A percentile compares a stretch with the other conserved stretches of the same genome.
phyloP scores from a whole-genome alignment of 2,329 filamentous ascomycete species.

The Atkinsonella hypoxylon region DNA sequence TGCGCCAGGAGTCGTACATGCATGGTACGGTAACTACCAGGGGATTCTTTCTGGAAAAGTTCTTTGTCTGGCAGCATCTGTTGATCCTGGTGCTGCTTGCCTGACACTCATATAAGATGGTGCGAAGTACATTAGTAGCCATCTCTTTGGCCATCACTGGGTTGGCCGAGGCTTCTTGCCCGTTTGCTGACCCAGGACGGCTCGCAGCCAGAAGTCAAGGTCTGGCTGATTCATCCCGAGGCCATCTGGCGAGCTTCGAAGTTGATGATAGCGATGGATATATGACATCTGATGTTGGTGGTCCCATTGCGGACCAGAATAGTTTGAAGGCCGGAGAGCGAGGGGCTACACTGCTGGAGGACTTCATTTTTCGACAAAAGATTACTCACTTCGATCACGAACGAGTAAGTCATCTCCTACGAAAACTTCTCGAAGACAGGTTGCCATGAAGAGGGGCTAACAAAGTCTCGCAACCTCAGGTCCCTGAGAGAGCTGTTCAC shows the following conservation, averaged over 20 bases:
- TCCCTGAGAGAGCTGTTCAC: constrained; percentile 56
- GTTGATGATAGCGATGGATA: constrained; percentile 42
- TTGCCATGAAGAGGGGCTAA: not conserved
- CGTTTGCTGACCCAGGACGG: constrained; percentile 18
- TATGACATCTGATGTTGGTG: constrained; percentile 56
- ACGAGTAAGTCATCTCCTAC: constrained; percentile 32
- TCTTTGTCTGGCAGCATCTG: not conserved
- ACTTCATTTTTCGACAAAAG: constrained; percentile 63
- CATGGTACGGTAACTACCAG: too few species aligned
- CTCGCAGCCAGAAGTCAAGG: constrained; percentile 16
- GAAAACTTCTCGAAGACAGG: too few species aligned
- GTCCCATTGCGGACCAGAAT: constrained; percentile 53
- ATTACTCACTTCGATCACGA: constrained; percentile 62
- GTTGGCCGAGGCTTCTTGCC: constrained; percentile 20
- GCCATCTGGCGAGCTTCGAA: constrained; percentile 24
- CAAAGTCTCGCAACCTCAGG: constrained; percentile 10
- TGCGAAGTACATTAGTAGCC: constrained; percentile 12
- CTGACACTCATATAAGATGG: constrained; percentile 12
- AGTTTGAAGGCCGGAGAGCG: constrained; percentile 55
- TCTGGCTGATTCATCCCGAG: constrained; percentile 14
- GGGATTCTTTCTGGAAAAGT: not conserved
- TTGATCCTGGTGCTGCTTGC: not conserved
- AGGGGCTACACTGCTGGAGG: constrained; percentile 57
- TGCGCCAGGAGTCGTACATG: not conserved
- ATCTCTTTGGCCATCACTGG: constrained; percentile 15